A percentile compares a stretch with the other conserved stretches of the same genome.
Conservation (phyloP, 2,329 filamentous ascomycete genomes). For the Talaromyces sp. region DNA sequence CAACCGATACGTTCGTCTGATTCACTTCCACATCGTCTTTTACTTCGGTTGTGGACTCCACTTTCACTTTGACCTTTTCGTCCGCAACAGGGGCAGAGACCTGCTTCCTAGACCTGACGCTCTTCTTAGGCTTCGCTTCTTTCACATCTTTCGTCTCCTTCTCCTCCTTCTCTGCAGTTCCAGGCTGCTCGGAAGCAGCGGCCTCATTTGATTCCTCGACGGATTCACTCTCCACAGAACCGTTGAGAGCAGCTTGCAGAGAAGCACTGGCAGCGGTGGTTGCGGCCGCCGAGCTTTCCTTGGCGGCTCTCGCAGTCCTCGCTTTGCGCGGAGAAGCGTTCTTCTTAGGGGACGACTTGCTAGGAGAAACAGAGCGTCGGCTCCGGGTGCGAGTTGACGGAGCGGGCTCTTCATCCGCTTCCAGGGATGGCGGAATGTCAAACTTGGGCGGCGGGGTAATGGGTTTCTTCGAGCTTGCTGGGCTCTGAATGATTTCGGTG, state of each 20-base stretch:
- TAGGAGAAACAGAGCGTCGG: conserved; percentile 54
- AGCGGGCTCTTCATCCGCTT: neutral
- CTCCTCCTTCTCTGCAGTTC: conserved; percentile 12
- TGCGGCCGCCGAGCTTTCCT: conserved; percentile 44
- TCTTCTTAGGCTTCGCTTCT: conserved; percentile 11
- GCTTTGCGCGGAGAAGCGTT: conserved; percentile 49
- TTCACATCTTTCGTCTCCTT: conserved; percentile 15
- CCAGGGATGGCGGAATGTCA: conserved; percentile 48
- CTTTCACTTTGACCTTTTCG: conserved; percentile 60
- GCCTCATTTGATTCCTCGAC: conserved; percentile 20
- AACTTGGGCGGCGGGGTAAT: conserved; percentile 80
- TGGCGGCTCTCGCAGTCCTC: conserved; percentile 43
- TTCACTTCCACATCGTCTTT: conserved; percentile 58
- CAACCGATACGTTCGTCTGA: conserved; percentile 67
- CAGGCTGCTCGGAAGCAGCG: conserved; percentile 20
- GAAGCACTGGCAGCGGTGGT: conserved; percentile 44
- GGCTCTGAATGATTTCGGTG: conserved; percentile 64
- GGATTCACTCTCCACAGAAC: conserved; percentile 22
- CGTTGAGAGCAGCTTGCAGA: conserved; percentile 44
- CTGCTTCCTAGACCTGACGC: conserved; percentile 14
- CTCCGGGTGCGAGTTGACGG: conserved; percentile 43
- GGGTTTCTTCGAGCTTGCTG: conserved; percentile 64
- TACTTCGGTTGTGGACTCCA: conserved; percentile 57
- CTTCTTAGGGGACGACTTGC: conserved; percentile 51
- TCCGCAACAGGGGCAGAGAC: conserved; percentile 18